These are phyloP conservation scores for Metschnikowia cerradonensis DNA, from an alignment of 805 yeast species.

Conservation along the genomic window DNA sequence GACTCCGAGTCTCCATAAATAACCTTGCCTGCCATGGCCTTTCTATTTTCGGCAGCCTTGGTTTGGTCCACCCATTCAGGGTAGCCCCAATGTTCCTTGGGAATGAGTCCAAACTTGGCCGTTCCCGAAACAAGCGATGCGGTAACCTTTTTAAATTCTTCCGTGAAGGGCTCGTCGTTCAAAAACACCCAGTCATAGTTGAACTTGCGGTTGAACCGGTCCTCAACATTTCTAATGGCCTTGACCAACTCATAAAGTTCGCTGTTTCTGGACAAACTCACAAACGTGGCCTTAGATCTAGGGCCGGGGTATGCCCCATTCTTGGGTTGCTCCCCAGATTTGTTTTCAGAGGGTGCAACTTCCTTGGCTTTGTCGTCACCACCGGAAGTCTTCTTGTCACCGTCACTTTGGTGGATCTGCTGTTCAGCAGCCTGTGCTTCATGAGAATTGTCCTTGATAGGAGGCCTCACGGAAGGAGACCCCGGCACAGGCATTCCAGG, in stretches of 20 bases:
- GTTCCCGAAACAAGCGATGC: slow-evolving; percentile 68
- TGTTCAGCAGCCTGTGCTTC: slow-evolving; percentile 9
- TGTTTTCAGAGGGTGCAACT: not conserved
- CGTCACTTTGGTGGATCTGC: slow-evolving; percentile 6
- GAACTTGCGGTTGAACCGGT: slow-evolving; percentile 76
- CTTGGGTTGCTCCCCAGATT: not conserved
- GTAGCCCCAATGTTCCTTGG: slow-evolving; percentile 82
- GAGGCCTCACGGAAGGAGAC: not conserved
- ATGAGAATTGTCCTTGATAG: slow-evolving; percentile 8
- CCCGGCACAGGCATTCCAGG: not conserved
- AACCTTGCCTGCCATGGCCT: slow-evolving; percentile 51
- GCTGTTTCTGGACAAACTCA: slow-evolving; percentile 72
- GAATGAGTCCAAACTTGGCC: slow-evolving; percentile 74
- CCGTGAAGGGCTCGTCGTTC: slow-evolving; percentile 80
- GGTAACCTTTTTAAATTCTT: slow-evolving; percentile 72
- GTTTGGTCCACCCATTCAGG: slow-evolving; percentile 79
- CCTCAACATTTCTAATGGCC: slow-evolving; percentile 78
- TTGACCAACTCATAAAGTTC: slow-evolving; percentile 60
- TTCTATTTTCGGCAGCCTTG: slow-evolving; percentile 63
- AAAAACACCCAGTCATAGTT: slow-evolving; percentile 94
- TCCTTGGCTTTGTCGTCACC: not conserved
- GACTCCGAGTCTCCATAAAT: slow-evolving; percentile 74
- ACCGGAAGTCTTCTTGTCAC: not conserved
- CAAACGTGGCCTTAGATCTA: slow-evolving; percentile 34
- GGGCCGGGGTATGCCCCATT: slow-evolving; percentile 7